Base-by-base conservation (phyloP, 2,329 filamentous ascomycete species). In the Pseudogymnoascus verrucosus region DNA sequence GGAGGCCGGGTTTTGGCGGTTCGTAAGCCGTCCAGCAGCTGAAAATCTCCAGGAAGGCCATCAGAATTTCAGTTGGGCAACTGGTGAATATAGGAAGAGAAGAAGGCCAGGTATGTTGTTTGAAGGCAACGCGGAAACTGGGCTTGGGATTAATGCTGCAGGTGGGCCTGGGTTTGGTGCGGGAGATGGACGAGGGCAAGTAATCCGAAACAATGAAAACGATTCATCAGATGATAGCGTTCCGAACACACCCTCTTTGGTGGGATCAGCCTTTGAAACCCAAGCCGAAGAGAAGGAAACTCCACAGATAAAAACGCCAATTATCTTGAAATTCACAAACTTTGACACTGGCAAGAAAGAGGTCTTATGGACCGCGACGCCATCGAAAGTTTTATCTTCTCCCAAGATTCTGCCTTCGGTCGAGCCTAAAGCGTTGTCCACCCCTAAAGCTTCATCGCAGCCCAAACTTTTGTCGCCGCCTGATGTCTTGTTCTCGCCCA, bases 1-100 rank as follows among this genome's bases (percentile, higher is more conserved):
- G 61, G 68, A 71, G 36, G 68, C 67, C 34, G 71, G 71, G 2
- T 74, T 74, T 60, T 72, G 69, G 68, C 66, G 71, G 60, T 74
- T 70, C 69, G 71, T 71, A 21, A 72, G 70, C 6, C 69, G 67
- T 19, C 66, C 39, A 1, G 51, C 63, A 5, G 28, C 61, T n/a
- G 21, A 61, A 8, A 64, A 47, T 31, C 28, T 64, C 10, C 39
- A 42, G 31, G 40, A 64, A 28, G 39, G 21, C 26, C 63, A 64
- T 26, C 14, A 37, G 19, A 39, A 34, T 31, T 64, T 64, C 12
- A 62, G 60, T 28, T 64, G 63, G 63, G 26, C 39, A 26, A 64
- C 63, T 31, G 63, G 63, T 1, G 59, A 64, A 39, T 39, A 26
- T 5, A 37, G 28, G 26, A 64, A 64, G n/a, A 34, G 37, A 34